Conservation (phyloP, 2,329 filamentous ascomycete genomes). For the Ascochyta clinopodiicola region DNA sequence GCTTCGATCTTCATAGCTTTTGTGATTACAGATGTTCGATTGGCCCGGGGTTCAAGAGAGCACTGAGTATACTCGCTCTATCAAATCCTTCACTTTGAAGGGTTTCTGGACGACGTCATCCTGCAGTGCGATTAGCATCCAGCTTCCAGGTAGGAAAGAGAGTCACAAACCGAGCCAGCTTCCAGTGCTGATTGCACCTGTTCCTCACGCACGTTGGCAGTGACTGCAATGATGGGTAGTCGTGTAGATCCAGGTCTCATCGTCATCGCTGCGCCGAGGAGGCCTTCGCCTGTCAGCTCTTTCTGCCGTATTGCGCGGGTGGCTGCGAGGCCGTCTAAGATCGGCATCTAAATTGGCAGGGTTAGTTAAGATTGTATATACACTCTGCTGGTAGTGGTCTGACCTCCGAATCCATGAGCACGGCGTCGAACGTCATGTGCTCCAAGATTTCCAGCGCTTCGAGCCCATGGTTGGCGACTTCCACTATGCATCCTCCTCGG, state of each 20-base stretch:
- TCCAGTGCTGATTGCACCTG: not conserved
- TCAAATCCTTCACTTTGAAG: slow-evolving; percentile 42
- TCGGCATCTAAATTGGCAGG: slow-evolving; percentile 26
- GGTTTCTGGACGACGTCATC: slow-evolving; percentile 45
- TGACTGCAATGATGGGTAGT: slow-evolving; percentile 35
- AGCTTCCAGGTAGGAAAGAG: accelerated
- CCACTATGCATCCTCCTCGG: slow-evolving; percentile 38
- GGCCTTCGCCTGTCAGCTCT: not conserved
- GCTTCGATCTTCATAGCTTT: no score
- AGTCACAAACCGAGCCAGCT: not conserved
- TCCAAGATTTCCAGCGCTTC: slow-evolving; percentile 45
- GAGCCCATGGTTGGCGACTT: slow-evolving; percentile 45
- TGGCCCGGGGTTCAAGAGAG: not conserved
- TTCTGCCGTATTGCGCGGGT: slow-evolving; percentile 30
- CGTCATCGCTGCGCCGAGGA: slow-evolving; percentile 24
- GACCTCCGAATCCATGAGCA: slow-evolving; percentile 57
- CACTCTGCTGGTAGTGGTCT: not conserved
- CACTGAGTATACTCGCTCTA: slow-evolving; percentile 31
- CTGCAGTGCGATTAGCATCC: not conserved
- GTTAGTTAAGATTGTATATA: no score
- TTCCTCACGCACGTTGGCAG: slow-evolving; percentile 31
- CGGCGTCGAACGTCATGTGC: slow-evolving; percentile 34
- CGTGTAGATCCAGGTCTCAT: slow-evolving; percentile 20
- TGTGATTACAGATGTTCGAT: no score
- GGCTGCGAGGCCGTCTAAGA: slow-evolving; percentile 34